Conservation (phyloP, 2,329 filamentous ascomycete species). For the Gaeumannomyces tritici region DNA sequence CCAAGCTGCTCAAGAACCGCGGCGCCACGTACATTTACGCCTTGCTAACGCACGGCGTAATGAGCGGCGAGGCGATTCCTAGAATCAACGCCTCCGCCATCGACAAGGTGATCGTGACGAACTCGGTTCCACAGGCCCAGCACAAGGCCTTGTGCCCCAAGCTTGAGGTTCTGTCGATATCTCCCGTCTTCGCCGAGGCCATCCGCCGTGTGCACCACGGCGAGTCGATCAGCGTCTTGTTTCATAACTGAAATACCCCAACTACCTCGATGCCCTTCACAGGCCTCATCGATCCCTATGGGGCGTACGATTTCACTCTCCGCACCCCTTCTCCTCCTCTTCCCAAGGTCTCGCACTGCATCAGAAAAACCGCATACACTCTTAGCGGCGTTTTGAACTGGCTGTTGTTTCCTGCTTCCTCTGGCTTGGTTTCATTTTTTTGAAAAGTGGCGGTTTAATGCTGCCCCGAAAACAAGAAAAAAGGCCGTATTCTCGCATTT, state of each 20-base stretch:
- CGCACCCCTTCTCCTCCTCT: too few species aligned
- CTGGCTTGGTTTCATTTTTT: constrained; percentile 1
- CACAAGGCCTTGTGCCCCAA: constrained; percentile 73
- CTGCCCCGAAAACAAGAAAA: background rate
- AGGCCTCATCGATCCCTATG: too few species aligned
- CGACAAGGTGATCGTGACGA: constrained; percentile 91
- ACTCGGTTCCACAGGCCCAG: constrained; percentile 83
- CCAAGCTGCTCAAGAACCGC: constrained; percentile 93
- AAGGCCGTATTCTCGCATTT: background rate
- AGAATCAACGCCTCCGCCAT: constrained; percentile 88
- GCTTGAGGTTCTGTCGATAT: constrained; percentile 84
- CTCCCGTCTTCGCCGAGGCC: constrained; percentile 86
- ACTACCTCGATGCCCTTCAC: too few species aligned
- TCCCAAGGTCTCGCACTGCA: background rate
- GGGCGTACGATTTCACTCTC: too few species aligned
- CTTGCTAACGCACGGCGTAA: constrained; percentile 85
- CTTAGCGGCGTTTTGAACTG: background rate
- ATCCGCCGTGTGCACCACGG: constrained; percentile 95
- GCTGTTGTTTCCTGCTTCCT: background rate
- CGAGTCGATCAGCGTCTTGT: constrained; percentile 93
- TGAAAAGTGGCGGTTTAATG: background rate
- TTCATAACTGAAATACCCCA: constrained; percentile 52
- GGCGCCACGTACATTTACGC: constrained; percentile 88
- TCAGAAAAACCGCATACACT: background rate
- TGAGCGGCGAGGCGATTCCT: constrained; percentile 90